A percentile compares a stretch with the other conserved stretches of the same genome.
These are phyloP conservation scores for Candida nanaspora DNA, from an alignment of 805 yeast species.

Conservation along the genomic window DNA sequence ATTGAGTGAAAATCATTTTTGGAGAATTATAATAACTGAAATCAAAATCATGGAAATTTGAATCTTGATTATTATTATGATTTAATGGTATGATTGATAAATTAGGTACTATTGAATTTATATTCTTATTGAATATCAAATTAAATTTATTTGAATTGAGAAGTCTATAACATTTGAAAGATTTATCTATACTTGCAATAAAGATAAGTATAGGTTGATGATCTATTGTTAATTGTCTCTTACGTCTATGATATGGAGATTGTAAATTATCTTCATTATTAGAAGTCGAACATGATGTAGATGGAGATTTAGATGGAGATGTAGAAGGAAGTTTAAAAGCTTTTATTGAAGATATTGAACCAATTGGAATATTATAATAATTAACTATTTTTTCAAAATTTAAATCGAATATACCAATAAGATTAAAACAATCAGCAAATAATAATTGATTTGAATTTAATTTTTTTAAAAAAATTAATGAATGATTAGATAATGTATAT, in stretches of 20 bases:
- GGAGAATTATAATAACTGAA: slow-evolving; percentile 10
- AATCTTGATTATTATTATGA: background rate
- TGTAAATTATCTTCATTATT: background rate
- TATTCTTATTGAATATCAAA: slow-evolving; percentile 6
- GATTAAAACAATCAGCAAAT: slow-evolving; percentile 20
- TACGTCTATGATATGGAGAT: background rate
- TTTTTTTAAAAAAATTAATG: slow-evolving; percentile 9
- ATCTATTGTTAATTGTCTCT: slow-evolving; percentile 3
- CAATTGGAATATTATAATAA: slow-evolving; percentile 15
- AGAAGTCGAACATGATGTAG: background rate
- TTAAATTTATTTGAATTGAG: slow-evolving; percentile 6
- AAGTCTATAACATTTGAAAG: slow-evolving; percentile 11
- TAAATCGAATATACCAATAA: slow-evolving; percentile 17
- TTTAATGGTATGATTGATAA: slow-evolving; percentile 6
- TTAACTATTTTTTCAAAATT: slow-evolving; percentile 11
- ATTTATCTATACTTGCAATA: slow-evolving; percentile 17
- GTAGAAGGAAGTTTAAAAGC: background rate
- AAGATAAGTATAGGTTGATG: slow-evolving; percentile 9
- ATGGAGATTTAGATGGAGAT: background rate
- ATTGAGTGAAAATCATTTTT: background rate
- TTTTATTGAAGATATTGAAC: slow-evolving; percentile 16
- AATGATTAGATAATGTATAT: slow-evolving; percentile 18
- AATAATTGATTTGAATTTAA: slow-evolving; percentile 9
- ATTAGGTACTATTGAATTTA: slow-evolving; percentile 15
- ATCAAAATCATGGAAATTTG: slow-evolving; percentile 3